phyloP scores from a whole-genome alignment of 495 filamentous ascomycete genomes.

The Cenococcum geophilum region DNA sequence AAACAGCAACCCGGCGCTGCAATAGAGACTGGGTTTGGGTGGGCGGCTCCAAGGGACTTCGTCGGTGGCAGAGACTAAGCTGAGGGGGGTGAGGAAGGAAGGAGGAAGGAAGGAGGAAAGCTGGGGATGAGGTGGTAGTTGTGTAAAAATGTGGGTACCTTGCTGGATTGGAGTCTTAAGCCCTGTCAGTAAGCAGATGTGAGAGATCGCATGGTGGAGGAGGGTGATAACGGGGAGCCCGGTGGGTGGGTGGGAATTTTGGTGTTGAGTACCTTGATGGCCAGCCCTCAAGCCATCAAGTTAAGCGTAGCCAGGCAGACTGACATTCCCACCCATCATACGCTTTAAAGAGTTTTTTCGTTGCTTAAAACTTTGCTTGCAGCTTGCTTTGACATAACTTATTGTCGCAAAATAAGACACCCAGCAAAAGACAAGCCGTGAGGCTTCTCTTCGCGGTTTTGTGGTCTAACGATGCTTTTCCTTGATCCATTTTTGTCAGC shows the following conservation, averaged over 20 bases:
- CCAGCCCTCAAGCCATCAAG: neutral
- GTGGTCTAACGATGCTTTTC: no score
- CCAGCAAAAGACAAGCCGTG: no score
- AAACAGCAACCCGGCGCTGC: neutral
- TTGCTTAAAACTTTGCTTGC: no score
- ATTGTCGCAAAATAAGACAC: no score
- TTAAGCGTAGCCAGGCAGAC: neutral
- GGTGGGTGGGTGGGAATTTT: neutral
- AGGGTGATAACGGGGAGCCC: neutral
- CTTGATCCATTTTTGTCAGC: no score
- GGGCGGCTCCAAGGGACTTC: neutral
- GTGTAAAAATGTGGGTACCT: neutral
- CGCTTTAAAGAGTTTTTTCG: no score
- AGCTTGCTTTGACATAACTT: no score
- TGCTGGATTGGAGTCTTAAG: neutral
- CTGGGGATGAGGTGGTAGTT: neutral
- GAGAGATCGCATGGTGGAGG: neutral
- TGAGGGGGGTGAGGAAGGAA: neutral
- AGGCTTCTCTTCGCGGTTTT: no score
- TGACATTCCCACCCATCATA: no score
- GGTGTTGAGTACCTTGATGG: conserved; percentile 9
- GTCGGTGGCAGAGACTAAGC: no score
- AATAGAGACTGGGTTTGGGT: neutral
- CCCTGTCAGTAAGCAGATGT: neutral
- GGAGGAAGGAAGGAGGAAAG: neutral